phyloP scores from a whole-genome alignment of 345 rosid genomes.

The Brassica carinata region DNA sequence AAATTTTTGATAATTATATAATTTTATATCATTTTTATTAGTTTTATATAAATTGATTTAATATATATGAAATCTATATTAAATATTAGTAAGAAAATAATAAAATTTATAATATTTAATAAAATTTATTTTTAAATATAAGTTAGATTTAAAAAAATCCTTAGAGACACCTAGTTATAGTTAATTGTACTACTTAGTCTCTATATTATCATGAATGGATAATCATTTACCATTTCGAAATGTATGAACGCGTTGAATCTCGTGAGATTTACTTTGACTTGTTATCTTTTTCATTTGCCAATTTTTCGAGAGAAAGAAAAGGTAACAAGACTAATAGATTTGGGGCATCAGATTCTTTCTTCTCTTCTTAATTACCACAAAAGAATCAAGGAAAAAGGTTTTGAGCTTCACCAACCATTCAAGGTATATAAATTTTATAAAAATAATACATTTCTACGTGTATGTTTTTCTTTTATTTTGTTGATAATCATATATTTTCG shows the following conservation, averaged over 20 bases:
- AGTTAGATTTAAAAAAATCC: no score
- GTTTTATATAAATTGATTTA: no score
- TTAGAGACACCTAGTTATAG: no score
- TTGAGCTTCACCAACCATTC: conserved; percentile 36
- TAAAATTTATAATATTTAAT: no score
- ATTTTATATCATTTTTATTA: no score
- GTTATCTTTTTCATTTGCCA: conserved; percentile 14
- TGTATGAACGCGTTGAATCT: neutral
- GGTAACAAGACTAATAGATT: conserved; percentile 20
- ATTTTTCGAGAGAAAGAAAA: conserved; percentile 7
- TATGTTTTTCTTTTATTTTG: neutral
- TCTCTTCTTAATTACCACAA: conserved; percentile 34
- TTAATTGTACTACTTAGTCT: neutral
- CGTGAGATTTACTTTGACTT: conserved; percentile 19
- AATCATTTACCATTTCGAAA: neutral
- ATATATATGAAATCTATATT: no score
- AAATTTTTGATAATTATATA: no score
- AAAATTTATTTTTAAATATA: no score
- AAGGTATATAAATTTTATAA: neutral
- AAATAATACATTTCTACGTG: neutral
- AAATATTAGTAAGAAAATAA: no score
- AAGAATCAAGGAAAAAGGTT: conserved; percentile 39
- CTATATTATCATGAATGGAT: neutral
- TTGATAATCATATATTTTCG: neutral
- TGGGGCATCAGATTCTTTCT: conserved; percentile 38